Conservation (phyloP, 1,284 basidiomycete genomes). For the Trametes hirsuta region DNA sequence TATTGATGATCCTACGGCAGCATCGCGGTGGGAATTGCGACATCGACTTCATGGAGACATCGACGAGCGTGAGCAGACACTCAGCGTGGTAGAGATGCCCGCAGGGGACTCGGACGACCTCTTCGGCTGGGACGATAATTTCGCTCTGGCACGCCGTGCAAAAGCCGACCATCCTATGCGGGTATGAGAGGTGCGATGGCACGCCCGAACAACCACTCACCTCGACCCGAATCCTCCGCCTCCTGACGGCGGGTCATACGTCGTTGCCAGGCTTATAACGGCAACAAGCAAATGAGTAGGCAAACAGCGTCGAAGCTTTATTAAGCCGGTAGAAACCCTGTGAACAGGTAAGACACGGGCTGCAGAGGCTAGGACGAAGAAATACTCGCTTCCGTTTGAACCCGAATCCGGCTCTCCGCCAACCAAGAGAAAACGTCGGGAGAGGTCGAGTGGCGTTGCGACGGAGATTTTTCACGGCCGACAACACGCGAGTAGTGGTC, state of each 20-base stretch:
- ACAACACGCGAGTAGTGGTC: not conserved
- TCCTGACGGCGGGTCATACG: too few species aligned
- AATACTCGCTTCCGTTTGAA: not conserved
- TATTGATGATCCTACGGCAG: constrained; percentile 36
- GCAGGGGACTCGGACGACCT: constrained; percentile 34
- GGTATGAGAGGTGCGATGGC: not conserved
- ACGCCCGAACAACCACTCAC: not conserved
- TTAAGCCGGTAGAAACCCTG: not conserved
- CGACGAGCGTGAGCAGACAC: constrained; percentile 38
- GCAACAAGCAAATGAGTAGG: too few species aligned
- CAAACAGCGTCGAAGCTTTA: too few species aligned
- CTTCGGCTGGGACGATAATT: not conserved
- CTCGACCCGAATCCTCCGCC: too few species aligned
- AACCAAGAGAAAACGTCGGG: not conserved
- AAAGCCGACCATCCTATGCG: not conserved
- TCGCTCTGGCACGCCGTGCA: constrained; percentile 2
- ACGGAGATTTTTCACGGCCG: not conserved
- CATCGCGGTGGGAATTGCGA: constrained; percentile 36
- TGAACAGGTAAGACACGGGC: not conserved
- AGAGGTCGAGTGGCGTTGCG: not conserved
- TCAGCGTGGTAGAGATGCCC: constrained; percentile 37
- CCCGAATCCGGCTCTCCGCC: not conserved
- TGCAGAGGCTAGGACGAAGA: not conserved
- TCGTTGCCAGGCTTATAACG: too few species aligned
- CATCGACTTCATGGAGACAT: constrained; percentile 28